A percentile compares a stretch with the other conserved stretches of the same genome.
These are phyloP conservation scores for Amphirosellinia nigrospora DNA, from an alignment of 495 filamentous ascomycete genomes.

Conservation along the genomic window DNA sequence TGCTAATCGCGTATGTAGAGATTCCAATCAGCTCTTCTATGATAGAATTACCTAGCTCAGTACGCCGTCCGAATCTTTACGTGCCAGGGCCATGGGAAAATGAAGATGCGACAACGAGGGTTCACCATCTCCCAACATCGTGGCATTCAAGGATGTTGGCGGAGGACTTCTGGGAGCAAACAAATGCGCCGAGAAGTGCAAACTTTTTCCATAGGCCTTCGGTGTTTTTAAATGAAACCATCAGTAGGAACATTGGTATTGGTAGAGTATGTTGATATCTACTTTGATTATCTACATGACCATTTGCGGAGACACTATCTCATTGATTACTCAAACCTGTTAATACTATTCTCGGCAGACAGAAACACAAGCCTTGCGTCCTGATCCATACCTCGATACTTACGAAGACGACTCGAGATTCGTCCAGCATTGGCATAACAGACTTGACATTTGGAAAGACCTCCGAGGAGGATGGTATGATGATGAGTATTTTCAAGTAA, in stretches of 20 bases:
- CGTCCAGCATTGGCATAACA: background rate
- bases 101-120: background rate
- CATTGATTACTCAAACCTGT: background rate
- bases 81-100: background rate
- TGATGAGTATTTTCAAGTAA: background rate
- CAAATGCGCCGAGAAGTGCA: background rate
- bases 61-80: no score
- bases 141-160: conserved; percentile 16
- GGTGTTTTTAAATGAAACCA: background rate
- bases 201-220: conserved; percentile 15
- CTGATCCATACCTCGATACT: background rate
- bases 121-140: background rate
- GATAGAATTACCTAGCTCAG: background rate
- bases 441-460: background rate
- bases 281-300: background rate
- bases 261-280: background rate
- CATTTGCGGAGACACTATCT: background rate
- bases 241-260: background rate
- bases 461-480: conserved; percentile 6
- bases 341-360: background rate
- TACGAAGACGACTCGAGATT: background rate
- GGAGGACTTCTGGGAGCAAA: conserved; percentile 7
- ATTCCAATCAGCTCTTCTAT: background rate
- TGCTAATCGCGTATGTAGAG: background rate
- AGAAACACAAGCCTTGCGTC: background rate